Evolutionary conservation across 495 filamentous ascomycete species (phyloP), one percentile per base, ranked within the genome.

Genomic region (Xylaria castorea): DNA sequence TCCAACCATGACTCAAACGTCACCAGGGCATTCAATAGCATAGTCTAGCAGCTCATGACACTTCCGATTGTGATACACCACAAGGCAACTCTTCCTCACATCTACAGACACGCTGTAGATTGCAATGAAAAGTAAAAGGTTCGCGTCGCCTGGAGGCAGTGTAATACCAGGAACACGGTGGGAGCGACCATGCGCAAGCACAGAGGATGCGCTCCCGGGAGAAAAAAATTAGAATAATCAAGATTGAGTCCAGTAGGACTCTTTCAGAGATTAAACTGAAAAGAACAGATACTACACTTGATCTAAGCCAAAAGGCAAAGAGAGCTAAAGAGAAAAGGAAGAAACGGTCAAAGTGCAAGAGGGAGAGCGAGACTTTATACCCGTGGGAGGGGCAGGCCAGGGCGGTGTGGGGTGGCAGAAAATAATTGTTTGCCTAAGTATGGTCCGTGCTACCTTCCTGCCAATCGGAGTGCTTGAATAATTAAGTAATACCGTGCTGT

Each of bases 281-380:
- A 95, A 97, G 93, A 97, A 97, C 93, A 97, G 93, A 96, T 97
- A 96, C 93, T 95, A 96, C 93, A 96, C 93, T 95, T 95, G 93
- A 96, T 95, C 93, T 96, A 92, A 92, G 90, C 90, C 90, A 92
- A 90, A 89, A 90, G 90, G 89, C 88, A 85, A 85, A 83, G 82
- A 83, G 81, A 84, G 83, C 81, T 84, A 73, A 80, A 76, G 81
- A 83, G 75, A 73, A 81, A 83, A 83, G 53, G 75, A 76, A 55
- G 77, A 76, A 74, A 67, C 68, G 2, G 18, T 65, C 64, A 20
- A 73, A 78, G 75, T 51, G 0, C 3, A 46, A 53, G 73, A 73
- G 64, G 73, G 71, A 64, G 68, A 48, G 57, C 42, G 25, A 11
- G 7, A 8, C 2, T 46, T 68, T 73, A 67, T 68, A 73, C 64